phyloP scores from a whole-genome alignment of 2,329 filamentous ascomycete genomes.

The Pyrenophora graminea region DNA sequence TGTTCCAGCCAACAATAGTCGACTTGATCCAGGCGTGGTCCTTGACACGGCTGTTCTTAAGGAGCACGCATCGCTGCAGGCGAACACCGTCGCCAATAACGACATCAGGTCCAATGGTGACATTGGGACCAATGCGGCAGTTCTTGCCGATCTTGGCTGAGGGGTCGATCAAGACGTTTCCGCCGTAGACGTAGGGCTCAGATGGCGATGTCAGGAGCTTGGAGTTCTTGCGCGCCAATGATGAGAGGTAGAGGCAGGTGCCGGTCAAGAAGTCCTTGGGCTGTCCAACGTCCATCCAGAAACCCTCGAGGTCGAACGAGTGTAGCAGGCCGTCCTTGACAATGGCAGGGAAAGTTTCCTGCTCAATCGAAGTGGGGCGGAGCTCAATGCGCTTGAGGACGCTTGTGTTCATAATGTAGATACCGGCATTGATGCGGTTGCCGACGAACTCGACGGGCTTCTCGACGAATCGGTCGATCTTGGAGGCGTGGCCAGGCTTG shows the following conservation, averaged over 20 bases:
- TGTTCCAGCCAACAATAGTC: conserved; percentile 98
- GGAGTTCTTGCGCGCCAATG: conserved; percentile 84
- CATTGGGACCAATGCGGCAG: conserved; percentile 96
- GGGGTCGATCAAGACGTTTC: conserved; percentile 94
- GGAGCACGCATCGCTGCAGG: conserved; percentile 87
- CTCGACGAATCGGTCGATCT: conserved; percentile 98
- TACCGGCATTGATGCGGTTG: conserved; percentile 97
- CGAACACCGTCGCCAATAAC: conserved; percentile 92
- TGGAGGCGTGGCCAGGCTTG: conserved; percentile 86
- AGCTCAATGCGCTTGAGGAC: conserved; percentile 91
- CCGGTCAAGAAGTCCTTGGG: conserved; percentile 97
- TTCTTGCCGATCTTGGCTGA: conserved; percentile 96
- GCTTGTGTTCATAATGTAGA: conserved; percentile 96
- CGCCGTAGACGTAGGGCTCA: conserved; percentile 83
- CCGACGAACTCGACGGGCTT: conserved; percentile 98
- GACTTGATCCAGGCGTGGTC: conserved; percentile 99
- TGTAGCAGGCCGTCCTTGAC: conserved; percentile 87
- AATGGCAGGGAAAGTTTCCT: conserved; percentile 97
- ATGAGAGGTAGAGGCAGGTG: conserved; percentile 94
- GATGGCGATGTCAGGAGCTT: conserved; percentile 76
- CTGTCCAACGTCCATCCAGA: conserved; percentile 99
- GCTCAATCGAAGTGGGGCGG: conserved; percentile 94
- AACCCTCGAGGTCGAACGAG: conserved; percentile 94
- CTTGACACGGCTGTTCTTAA: conserved; percentile 91
- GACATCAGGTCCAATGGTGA: conserved; percentile 91